These are phyloP conservation scores for Serendipita sp. DNA, from an alignment of 768 basidiomycete genomes.

Conservation along the genomic window DNA sequence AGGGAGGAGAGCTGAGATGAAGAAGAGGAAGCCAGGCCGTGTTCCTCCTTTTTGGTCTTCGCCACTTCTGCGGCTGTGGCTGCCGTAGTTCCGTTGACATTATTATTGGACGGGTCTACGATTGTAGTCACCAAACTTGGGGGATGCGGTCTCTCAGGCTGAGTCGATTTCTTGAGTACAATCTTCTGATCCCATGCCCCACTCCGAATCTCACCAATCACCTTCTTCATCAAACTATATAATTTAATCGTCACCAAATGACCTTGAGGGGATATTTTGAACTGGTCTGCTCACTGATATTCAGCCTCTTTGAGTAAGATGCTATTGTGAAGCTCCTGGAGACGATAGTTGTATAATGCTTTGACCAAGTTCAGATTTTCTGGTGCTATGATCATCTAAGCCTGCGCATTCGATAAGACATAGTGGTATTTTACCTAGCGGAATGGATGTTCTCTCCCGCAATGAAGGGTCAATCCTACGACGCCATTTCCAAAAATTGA, in stretches of 20 bases:
- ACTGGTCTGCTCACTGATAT: not conserved
- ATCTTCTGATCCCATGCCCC: slow-evolving; percentile 2
- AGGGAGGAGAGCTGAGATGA: slow-evolving; percentile 3
- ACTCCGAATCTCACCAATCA: not conserved
- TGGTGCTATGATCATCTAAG: not conserved
- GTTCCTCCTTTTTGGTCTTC: not conserved
- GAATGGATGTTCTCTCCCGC: not conserved
- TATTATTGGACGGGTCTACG: no score
- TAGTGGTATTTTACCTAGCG: not conserved
- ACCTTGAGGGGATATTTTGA: not conserved
- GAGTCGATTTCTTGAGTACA: not conserved
- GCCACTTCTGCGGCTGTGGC: no score
- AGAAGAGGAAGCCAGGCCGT: not conserved
- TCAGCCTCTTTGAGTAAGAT: not conserved
- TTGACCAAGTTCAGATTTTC: not conserved
- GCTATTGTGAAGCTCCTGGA: not conserved
- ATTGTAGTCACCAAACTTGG: no score
- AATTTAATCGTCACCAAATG: not conserved
- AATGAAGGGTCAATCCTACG: not conserved
- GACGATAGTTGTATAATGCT: not conserved
- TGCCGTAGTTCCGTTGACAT: no score
- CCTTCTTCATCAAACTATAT: not conserved
- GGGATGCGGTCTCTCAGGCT: not conserved
- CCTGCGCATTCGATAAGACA: not conserved
- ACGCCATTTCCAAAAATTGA: not conserved